phyloP scores from a whole-genome alignment of 345 rosid species.

The Nephelium lappaceum region DNA sequence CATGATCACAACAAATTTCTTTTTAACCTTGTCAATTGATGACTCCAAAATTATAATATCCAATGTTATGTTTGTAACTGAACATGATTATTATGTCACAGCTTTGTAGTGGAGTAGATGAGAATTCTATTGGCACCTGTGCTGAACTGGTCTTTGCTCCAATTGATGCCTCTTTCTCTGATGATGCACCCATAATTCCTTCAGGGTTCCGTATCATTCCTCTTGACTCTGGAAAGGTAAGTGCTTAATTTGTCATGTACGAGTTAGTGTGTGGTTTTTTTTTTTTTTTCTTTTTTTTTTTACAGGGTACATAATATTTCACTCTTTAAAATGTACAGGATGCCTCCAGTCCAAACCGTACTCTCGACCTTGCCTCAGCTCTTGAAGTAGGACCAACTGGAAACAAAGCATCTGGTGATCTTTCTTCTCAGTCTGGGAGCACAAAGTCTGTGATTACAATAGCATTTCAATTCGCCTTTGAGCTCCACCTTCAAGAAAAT shows the following conservation, averaged over 20 bases:
- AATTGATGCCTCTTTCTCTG: conserved; percentile 93
- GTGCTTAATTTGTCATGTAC: conserved; percentile 12
- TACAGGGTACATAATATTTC: neutral
- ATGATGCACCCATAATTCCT: conserved; percentile 93
- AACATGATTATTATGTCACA: conserved; percentile 28
- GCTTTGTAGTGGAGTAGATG: conserved; percentile 97
- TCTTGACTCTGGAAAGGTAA: conserved; percentile 74
- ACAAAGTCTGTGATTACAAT: conserved; percentile 94
- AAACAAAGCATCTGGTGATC: conserved; percentile 60
- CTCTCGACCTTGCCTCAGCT: conserved; percentile 93
- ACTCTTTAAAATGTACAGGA: conserved; percentile 48
- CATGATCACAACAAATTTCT: too few relatives aligned
- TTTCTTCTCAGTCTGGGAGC: conserved; percentile 51
- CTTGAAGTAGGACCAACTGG: conserved; percentile 74
- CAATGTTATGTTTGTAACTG: conserved; percentile 6
- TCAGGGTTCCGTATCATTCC: conserved; percentile 98
- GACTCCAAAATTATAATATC: neutral
- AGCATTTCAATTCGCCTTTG: conserved; percentile 90
- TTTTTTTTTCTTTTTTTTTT: neutral
- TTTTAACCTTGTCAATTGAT: neutral
- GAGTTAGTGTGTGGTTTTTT: neutral
- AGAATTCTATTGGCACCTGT: conserved; percentile 77
- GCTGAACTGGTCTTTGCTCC: conserved; percentile 96
- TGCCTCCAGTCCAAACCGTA: conserved; percentile 84
- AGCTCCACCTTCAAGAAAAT: conserved; percentile 86